Evolutionary conservation across 2,329 filamentous ascomycete species (phyloP), one percentile per base, ranked within the genome.

Genomic region (Nigrospora sphaerica): DNA sequence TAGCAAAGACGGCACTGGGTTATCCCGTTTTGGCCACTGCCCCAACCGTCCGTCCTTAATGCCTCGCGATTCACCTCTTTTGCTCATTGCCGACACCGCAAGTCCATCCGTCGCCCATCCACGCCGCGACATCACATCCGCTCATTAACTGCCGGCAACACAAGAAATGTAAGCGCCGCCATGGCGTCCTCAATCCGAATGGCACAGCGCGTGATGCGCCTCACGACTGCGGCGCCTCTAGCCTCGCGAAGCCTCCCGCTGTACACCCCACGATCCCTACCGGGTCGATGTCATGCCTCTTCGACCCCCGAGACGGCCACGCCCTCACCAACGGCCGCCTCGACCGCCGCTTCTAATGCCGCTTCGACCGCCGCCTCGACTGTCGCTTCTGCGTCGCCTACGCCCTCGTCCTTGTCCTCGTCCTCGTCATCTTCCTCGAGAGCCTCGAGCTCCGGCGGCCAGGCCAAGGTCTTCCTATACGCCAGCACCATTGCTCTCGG

Each of bases 401-500:
- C 39, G 11, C 16, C 39, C 10, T 11, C 39, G 12, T 4, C 39
- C 28, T 42, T 18, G 3, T 32, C 39, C 14, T 41, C 39, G 6
- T n/a, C n/a, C n/a, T n/a, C n/a, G n/a, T n/a, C n/a, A n/a, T 42
- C 32, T 2, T 42, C 40, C 10, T 42, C 19, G 32, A 23, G 12
- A 17, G 32, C 40, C 2, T 44, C 19, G n/a, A 10, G 23, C 7
- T 10, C 23, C 23, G 23, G 23, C 23, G 23, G 23, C 36, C 56
- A 61, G 28, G 47, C 63, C 41, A 72, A 68, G 51, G 59, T 63
- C 10, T 49, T 68, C 19, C 50, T 73, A 18, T 71, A 70, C 49
- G 61, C 69, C 41, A 62, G 68, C 31, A 64, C 67, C 10, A 47
- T 75, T 9, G 68, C 67, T 7, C 63, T 68, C 3, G 60, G 69